A percentile compares a stretch with the other conserved stretches of the same genome.
These are phyloP conservation scores for Scleroderma citrinum DNA, from an alignment of 768 basidiomycete species.

Conservation along the genomic window DNA sequence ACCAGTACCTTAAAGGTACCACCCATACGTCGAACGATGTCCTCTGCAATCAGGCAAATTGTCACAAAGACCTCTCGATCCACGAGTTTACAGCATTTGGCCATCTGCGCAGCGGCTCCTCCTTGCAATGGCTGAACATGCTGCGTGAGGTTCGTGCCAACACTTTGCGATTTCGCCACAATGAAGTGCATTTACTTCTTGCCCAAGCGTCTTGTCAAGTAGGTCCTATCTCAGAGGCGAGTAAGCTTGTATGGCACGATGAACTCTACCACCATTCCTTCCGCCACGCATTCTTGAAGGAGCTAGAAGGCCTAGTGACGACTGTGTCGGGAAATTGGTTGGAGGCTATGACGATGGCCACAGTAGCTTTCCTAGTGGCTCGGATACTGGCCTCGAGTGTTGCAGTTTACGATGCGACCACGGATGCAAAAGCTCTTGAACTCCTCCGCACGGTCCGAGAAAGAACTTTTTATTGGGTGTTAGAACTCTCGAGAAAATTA, in stretches of 20 bases:
- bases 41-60: conserved; percentile 33
- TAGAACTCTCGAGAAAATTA: conserved; percentile 18
- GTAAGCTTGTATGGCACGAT: conserved; percentile 30
- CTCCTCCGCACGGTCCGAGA: conserved; percentile 26
- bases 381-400: conserved; percentile 33
- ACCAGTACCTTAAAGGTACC: conserved; percentile 28
- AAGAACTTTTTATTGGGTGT: conserved; percentile 29
- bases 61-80: no score
- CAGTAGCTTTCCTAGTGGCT: conserved; percentile 23
- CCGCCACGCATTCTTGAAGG: conserved; percentile 25
- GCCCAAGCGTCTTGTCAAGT: no score
- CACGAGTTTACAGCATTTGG: no score
- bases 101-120: no score
- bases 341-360: conserved; percentile 22
- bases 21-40: conserved; percentile 34
- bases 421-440: conserved; percentile 12
- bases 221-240: conserved; percentile 8
- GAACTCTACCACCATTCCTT: conserved; percentile 29
- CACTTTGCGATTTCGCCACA: no score
- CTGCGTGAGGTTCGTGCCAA: no score
- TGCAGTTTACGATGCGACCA: neutral
- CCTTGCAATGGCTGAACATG: no score
- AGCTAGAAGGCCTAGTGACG: conserved; percentile 25
- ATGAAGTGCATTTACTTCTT: no score
- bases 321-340: conserved; percentile 34